phyloP scores from a whole-genome alignment of 192 early-diverging fungal genomes.

The Globomyces pollinis-pini region DNA sequence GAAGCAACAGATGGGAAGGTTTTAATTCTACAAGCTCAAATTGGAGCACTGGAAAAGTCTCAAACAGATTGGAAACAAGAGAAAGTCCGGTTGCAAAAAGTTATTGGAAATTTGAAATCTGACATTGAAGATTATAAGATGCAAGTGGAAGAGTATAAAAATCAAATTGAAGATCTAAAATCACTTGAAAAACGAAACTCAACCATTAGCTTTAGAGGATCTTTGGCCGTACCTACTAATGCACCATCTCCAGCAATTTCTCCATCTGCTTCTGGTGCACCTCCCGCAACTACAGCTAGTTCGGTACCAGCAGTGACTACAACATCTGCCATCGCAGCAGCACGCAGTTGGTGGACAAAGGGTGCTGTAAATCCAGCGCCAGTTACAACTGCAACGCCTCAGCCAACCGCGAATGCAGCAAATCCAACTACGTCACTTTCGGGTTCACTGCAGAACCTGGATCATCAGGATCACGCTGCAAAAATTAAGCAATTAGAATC shows the following conservation, averaged over 20 bases:
- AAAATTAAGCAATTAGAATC: conserved; percentile 4
- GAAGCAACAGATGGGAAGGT: not conserved
- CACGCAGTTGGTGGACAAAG: conserved; percentile 4
- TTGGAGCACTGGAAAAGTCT: conserved; percentile 5
- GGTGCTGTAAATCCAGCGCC: not conserved
- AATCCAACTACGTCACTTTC: not conserved
- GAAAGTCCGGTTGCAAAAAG: conserved; percentile 7
- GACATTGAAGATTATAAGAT: conserved; percentile 12
- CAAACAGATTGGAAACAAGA: conserved; percentile 9
- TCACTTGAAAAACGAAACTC: too few species aligned
- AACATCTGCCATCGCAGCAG: not conserved
- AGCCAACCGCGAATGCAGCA: not conserved
- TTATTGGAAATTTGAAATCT: conserved; percentile 7
- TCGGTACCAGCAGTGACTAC: not conserved
- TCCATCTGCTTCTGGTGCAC: not conserved
- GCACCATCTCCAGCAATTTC: not conserved
- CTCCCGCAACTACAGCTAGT: not conserved
- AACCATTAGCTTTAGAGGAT: not conserved
- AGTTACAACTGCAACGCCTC: not conserved
- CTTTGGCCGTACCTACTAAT: not conserved
- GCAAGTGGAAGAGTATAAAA: conserved; percentile 4
- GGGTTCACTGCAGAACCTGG: not conserved
- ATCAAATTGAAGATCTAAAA: too few species aligned
- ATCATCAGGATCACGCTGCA: not conserved
- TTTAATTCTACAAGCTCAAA: not conserved